Evolutionary conservation across 2,329 filamentous ascomycete species (phyloP).

Genomic region (Grosmannia serpens): DNA sequence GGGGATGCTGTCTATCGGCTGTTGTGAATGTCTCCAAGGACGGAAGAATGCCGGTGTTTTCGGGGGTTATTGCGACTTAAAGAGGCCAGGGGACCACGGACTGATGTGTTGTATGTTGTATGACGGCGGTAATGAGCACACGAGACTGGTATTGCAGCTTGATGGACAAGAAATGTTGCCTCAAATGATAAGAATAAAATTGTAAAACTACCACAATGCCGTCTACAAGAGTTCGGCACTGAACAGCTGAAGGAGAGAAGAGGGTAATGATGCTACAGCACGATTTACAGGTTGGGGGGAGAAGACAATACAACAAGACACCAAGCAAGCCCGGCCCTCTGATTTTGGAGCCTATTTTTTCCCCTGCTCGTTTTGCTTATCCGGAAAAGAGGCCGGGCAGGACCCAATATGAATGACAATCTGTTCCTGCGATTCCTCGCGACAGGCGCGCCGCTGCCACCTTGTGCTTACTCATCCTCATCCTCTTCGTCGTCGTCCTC

Average conservation of each 20-base stretch:
- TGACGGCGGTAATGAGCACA: too few species aligned
- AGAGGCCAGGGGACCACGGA: neutral
- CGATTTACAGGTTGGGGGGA: neutral
- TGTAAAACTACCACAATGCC: neutral
- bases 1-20: neutral
- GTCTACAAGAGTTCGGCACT: neutral
- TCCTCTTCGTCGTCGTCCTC: slow-evolving; percentile 45
- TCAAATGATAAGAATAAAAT: neutral
- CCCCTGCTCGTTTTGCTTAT: neutral
- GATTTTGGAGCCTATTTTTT: neutral
- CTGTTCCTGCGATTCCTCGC: neutral
- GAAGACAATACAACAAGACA: neutral
- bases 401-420: neutral
- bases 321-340: neutral
- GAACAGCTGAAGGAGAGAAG: neutral
- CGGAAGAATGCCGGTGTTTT: neutral
- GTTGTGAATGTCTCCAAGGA: neutral
- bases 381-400: neutral
- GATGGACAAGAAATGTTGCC: neutral
- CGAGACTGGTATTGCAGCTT: neutral
- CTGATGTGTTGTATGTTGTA: neutral
- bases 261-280: neutral
- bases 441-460: neutral
- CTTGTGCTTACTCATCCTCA: slow-evolving; percentile 18
- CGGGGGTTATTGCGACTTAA: neutral